A percentile compares a stretch with the other conserved stretches of the same genome.
Conservation (phyloP, 1,139 yeast genomes). For the Blastobotrys illinoisensis region DNA sequence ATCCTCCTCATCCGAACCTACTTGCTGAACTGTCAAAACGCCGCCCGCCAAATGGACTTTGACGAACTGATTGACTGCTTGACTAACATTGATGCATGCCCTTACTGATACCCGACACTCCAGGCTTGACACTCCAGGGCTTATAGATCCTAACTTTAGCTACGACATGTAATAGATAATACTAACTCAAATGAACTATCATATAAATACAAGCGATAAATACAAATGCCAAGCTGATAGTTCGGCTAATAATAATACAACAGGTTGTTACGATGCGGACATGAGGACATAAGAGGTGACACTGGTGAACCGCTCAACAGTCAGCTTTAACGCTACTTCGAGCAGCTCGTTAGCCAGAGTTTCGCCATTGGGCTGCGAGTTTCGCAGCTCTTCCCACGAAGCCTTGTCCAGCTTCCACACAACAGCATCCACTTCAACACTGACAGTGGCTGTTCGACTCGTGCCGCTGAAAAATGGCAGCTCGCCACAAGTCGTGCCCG, state of each 20-base stretch:
- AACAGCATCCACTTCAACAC: conserved; percentile 50
- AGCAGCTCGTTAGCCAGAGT: conserved; percentile 66
- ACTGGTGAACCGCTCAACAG: conserved; percentile 64
- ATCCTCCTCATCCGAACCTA: conserved; percentile 23
- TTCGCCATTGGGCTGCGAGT: conserved; percentile 40
- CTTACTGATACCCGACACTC: background rate
- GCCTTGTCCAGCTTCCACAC: conserved; percentile 65
- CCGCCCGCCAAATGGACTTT: conserved; percentile 8
- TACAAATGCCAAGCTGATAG: too few relatives aligned
- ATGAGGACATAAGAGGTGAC: conserved; percentile 31
- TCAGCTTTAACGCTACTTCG: conserved; percentile 56
- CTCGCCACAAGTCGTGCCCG: conserved; percentile 90
- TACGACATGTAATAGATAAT: background rate
- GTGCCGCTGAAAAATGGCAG: conserved; percentile 47
- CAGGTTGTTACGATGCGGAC: conserved; percentile 17
- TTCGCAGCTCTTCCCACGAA: conserved; percentile 40
- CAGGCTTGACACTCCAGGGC: too few relatives aligned
- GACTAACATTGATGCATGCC: conserved; percentile 11
- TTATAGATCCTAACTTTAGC: background rate
- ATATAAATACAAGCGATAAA: too few relatives aligned
- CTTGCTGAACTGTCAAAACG: background rate
- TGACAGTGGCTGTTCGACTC: conserved; percentile 34
- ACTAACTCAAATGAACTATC: too few relatives aligned
- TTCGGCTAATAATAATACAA: background rate
- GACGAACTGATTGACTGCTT: conserved; percentile 11